These are phyloP conservation scores for Erythrophleum fordii DNA, from an alignment of 306 rosid genomes.

Conservation along the genomic window DNA sequence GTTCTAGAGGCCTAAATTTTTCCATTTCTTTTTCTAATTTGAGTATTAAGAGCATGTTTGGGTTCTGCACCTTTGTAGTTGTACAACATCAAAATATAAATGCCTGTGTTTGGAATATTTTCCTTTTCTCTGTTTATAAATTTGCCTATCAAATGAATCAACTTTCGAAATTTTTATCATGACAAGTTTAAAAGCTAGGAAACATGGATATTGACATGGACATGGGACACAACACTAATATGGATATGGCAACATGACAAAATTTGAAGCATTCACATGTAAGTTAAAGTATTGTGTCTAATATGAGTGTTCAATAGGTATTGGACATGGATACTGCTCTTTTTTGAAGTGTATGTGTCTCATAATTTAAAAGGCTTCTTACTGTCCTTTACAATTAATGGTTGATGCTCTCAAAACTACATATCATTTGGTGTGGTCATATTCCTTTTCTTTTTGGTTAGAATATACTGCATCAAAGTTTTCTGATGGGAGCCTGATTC, in stretches of 20 bases:
- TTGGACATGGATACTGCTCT: not conserved
- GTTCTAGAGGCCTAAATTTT: not conserved
- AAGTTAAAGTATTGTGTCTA: not conserved
- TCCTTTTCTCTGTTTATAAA: not conserved
- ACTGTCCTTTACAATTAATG: not conserved
- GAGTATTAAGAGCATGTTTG: not conserved
- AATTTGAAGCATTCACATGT: not conserved
- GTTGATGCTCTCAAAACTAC: not conserved
- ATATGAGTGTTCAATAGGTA: not conserved
- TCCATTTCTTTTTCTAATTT: not conserved
- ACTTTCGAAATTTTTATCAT: not conserved
- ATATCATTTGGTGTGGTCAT: not conserved
- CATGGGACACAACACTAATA: not conserved
- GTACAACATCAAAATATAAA: not conserved
- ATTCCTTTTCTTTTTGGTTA: not conserved
- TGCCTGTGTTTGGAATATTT: slow-evolving; percentile 20
- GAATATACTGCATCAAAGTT: not conserved
- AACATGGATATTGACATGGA: not conserved
- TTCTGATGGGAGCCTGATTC: not conserved
- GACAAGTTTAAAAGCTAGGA: not conserved
- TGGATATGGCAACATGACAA: not conserved
- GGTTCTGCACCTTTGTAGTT: not conserved
- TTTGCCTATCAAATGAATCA: slow-evolving; percentile 6
- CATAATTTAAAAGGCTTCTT: not conserved
- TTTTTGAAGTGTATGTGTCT: not conserved